Conservation (phyloP, 345 rosid genomes). For the Dipteronia dyeriana region DNA sequence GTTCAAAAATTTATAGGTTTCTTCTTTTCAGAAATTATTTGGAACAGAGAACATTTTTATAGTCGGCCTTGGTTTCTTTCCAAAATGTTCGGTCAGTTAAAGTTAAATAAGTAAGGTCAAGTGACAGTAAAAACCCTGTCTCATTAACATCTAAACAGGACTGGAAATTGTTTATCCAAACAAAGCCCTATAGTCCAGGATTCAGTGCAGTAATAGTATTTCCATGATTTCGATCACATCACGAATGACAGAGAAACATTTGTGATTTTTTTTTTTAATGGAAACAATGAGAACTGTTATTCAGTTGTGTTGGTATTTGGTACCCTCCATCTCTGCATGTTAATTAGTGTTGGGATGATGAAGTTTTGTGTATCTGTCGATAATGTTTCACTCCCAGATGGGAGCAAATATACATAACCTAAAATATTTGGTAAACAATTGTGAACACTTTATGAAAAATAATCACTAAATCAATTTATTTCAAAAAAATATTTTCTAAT, state of each 20-base stretch:
- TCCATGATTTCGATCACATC: background rate
- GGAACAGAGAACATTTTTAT: background rate
- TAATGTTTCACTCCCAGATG: background rate
- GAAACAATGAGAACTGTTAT: background rate
- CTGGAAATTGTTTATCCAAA: background rate
- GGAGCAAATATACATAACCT: background rate
- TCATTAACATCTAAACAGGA: background rate
- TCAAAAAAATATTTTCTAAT: background rate
- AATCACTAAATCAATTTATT: background rate
- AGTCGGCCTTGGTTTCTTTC: background rate
- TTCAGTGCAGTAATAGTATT: background rate
- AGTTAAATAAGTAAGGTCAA: conserved; percentile 10
- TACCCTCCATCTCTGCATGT: background rate
- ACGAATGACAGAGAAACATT: background rate
- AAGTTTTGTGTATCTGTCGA: background rate
- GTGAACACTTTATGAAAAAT: background rate
- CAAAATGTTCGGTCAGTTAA: background rate
- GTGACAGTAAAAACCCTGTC: background rate
- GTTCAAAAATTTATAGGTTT: background rate
- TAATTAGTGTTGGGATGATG: background rate
- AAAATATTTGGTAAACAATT: background rate
- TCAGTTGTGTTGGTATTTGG: background rate
- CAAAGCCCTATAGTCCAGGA: background rate
- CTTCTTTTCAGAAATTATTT: background rate
- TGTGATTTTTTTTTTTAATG: too few relatives aligned